Conservation (phyloP, 805 yeast species). For the Sungouiozyma intestinalis region DNA sequence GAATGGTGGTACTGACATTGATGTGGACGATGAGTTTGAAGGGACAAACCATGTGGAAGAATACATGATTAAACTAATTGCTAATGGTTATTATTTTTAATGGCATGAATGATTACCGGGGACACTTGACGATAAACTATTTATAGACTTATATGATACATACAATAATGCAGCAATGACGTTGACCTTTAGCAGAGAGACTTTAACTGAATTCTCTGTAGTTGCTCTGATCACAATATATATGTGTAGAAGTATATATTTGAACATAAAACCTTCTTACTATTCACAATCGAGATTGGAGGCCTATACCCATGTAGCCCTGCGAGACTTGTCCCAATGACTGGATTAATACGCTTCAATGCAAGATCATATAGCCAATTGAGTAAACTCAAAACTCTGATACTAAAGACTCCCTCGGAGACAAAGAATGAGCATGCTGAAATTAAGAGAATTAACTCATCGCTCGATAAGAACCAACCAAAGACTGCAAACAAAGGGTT, state of each 20-base stretch:
- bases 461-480: not conserved
- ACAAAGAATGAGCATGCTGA: not conserved
- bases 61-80: conserved; percentile 87
- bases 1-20: conserved; percentile 11
- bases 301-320: too few relatives aligned
- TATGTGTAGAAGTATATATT: too few relatives aligned
- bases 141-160: not conserved
- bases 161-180: too few relatives aligned
- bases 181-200: too few relatives aligned
- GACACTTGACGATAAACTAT: not conserved
- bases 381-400: not conserved
- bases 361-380: not conserved
- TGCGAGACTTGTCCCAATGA: too few relatives aligned
- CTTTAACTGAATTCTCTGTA: too few relatives aligned
- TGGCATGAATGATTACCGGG: not conserved
- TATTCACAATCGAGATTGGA: too few relatives aligned
- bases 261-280: too few relatives aligned
- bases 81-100: conserved; percentile 58
- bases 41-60: conserved; percentile 81
- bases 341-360: not conserved
- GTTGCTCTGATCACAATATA: too few relatives aligned
- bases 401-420: not conserved
- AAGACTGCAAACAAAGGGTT: not conserved
- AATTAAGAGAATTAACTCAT: not conserved
- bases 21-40: conserved; percentile 33